Percentiles rank a stretch among this genome's conserved stretches.
These are phyloP conservation scores for Zychaea mexicana DNA, from an alignment of 371 early-diverging fungal genomes.

Conservation along the genomic window DNA sequence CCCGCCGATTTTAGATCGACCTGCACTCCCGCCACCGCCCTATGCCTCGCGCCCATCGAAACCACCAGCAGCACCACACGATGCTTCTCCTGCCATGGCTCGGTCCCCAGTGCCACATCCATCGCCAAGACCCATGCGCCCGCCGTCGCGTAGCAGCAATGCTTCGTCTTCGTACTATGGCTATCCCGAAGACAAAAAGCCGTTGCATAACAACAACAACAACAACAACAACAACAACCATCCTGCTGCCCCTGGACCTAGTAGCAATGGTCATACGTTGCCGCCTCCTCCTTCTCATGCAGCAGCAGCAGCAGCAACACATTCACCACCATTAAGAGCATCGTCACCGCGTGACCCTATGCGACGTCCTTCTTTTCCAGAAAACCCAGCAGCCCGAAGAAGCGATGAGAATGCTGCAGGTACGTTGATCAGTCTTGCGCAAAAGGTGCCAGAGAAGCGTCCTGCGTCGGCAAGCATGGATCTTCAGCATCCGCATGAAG, in stretches of 20 bases:
- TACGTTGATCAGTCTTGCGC: slow-evolving; percentile 41
- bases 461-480: neutral
- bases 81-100: neutral
- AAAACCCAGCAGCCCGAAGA: neutral
- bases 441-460: slow-evolving; percentile 7
- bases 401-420: slow-evolving; percentile 40
- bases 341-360: neutral
- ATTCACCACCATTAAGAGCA: neutral
- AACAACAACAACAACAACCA: too few relatives aligned
- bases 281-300: neutral
- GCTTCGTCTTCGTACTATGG: neutral
- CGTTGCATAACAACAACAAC: too few relatives aligned
- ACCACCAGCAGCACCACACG: neutral
- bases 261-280: too few relatives aligned
- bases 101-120: slow-evolving; percentile 1
- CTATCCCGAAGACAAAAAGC: neutral
- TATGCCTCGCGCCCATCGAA: slow-evolving; percentile 2
- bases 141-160: slow-evolving; percentile 10
- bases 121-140: slow-evolving; percentile 9
- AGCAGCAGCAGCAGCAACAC: neutral
- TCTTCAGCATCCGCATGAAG: neutral
- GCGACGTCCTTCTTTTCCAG: neutral
- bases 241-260: too few relatives aligned
- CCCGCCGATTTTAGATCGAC: slow-evolving; percentile 28
- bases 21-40: slow-evolving; percentile 12